Percentiles rank a stretch among this genome's conserved stretches.
Conservation (phyloP, 176 grass and related monocot species). For the Pharus latifolius region DNA sequence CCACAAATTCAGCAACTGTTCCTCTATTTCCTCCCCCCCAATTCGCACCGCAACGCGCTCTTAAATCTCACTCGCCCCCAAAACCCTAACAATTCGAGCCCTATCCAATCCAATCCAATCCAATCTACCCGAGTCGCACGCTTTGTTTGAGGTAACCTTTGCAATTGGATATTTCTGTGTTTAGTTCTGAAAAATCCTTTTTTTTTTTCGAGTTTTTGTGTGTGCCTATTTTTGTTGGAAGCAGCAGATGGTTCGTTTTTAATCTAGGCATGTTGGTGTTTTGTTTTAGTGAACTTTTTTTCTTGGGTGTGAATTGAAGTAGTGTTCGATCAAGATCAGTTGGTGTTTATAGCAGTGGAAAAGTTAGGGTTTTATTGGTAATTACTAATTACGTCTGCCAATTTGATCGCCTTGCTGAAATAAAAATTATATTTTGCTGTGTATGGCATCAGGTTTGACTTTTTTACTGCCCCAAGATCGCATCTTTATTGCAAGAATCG, state of each 20-base stretch:
- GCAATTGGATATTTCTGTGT: not conserved
- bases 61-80: not conserved
- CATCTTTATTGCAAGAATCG: not conserved
- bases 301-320: not conserved
- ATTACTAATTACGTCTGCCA: not conserved
- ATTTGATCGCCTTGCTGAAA: not conserved
- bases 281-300: too few relatives aligned
- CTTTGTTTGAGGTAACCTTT: not conserved
- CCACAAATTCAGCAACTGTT: not conserved
- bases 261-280: not conserved
- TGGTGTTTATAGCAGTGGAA: not conserved
- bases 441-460: conserved; percentile 30
- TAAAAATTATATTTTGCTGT: conserved; percentile 11
- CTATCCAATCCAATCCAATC: not conserved
- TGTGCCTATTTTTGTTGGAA: not conserved
- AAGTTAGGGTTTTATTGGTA: not conserved
- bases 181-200: not conserved
- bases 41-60: not conserved
- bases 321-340: not conserved
- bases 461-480: conserved; percentile 25
- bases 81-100: conserved; percentile 16
- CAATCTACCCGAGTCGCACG: not conserved
- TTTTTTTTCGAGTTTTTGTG: not conserved
- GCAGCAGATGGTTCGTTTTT: not conserved
- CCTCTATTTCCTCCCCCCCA: too few relatives aligned